phyloP scores from a whole-genome alignment of 1,284 basidiomycete genomes.

The Ganoderma boninense region DNA sequence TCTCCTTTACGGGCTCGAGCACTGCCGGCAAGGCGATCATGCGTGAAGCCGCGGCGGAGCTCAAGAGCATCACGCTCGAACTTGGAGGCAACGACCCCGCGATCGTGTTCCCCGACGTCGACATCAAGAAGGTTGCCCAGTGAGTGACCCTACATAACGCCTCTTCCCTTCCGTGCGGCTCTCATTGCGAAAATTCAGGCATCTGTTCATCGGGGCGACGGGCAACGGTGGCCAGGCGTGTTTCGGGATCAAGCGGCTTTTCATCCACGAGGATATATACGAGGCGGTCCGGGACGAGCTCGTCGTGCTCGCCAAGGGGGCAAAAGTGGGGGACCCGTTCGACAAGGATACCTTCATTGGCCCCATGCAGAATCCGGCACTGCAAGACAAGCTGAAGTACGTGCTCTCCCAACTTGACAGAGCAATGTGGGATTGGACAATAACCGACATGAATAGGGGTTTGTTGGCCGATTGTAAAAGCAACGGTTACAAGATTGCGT shows the following conservation, averaged over 20 bases:
- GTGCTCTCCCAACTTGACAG: not conserved
- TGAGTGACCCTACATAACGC: conserved; percentile 2
- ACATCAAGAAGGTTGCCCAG: conserved; percentile 25
- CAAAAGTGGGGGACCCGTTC: conserved; percentile 24
- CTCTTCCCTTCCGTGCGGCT: not conserved
- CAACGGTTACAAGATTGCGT: conserved; percentile 24
- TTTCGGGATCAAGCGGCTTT: conserved; percentile 27
- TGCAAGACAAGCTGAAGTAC: conserved; percentile 23
- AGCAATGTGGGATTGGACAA: too few species aligned
- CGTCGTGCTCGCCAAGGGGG: conserved; percentile 17
- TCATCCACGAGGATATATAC: conserved; percentile 26
- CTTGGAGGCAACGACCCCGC: conserved; percentile 33
- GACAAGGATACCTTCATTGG: conserved; percentile 20
- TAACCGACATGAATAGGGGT: not conserved
- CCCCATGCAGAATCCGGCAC: conserved; percentile 25
- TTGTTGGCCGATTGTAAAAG: conserved; percentile 21
- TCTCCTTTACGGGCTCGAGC: conserved; percentile 31
- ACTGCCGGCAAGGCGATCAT: conserved; percentile 25
- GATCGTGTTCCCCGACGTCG: conserved; percentile 28
- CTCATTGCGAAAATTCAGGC: conserved; percentile 9
- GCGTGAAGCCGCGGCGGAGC: conserved; percentile 22
- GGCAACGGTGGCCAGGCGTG: conserved; percentile 28
- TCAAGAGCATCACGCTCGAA: conserved; percentile 30
- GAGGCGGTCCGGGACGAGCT: conserved; percentile 27
- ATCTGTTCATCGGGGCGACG: conserved; percentile 15